phyloP scores from a whole-genome alignment of 169 alveolate species.

The Babesia bigemina region DNA sequence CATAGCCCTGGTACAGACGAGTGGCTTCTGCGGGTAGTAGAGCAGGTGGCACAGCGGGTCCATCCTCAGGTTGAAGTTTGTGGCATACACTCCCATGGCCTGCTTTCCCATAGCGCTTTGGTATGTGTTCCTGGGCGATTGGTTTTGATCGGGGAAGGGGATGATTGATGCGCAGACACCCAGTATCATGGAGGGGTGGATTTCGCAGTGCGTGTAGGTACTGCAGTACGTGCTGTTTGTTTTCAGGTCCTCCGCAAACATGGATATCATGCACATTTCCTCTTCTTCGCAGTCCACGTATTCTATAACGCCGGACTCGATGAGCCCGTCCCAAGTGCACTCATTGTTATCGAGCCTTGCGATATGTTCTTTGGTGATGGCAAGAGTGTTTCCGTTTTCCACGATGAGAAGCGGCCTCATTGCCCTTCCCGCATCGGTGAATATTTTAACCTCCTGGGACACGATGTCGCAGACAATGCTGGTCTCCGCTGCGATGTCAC shows the following conservation, averaged over 20 bases:
- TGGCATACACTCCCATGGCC: conserved; percentile 99
- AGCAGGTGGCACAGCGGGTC: conserved; percentile 98
- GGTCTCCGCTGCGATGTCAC: conserved; percentile 92
- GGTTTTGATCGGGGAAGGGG: conserved; percentile 99
- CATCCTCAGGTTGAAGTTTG: conserved; percentile 96
- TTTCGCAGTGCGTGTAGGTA: conserved; percentile 99
- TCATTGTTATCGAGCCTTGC: conserved; percentile 70
- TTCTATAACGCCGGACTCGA: conserved; percentile 95
- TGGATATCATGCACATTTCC: conserved; percentile 99
- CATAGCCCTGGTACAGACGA: conserved; percentile 97
- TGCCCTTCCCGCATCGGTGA: conserved; percentile 98
- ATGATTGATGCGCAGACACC: conserved; percentile 99
- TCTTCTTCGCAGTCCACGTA: conserved; percentile 99
- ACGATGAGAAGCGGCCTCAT: conserved; percentile 98
- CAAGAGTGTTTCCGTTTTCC: conserved; percentile 85
- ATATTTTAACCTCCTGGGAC: conserved; percentile 91
- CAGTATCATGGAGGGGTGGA: conserved; percentile 99
- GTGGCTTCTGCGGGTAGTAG: conserved; percentile 98
- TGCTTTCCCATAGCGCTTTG: conserved; percentile 99
- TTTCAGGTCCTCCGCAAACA: conserved; percentile 93
- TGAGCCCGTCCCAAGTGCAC: conserved; percentile 84
- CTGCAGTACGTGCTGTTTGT: conserved; percentile 82
- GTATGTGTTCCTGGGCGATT: conserved; percentile 98
- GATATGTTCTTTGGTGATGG: conserved; percentile 83
- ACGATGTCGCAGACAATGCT: conserved; percentile 93